A percentile compares a stretch with the other conserved stretches of the same genome.
phyloP scores from a whole-genome alignment of 768 basidiomycete species.

The Boletus vermiculosoides region DNA sequence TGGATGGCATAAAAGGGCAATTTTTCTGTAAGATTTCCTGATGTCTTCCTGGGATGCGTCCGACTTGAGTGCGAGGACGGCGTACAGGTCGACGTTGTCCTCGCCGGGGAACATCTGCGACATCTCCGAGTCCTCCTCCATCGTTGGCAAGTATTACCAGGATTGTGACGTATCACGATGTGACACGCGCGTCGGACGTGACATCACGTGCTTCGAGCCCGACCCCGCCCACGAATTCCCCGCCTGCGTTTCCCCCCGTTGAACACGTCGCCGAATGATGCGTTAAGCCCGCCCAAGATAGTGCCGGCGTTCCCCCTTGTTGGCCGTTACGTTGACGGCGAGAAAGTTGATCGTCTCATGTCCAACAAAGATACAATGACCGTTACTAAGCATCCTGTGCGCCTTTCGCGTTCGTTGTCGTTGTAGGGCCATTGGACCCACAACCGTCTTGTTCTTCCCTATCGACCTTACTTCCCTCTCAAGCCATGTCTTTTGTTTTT shows the following conservation, averaged over 20 bases:
- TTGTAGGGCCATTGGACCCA: not conserved
- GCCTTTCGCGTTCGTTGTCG: not conserved
- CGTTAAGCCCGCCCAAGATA: not conserved
- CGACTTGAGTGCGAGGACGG: conserved; percentile 56
- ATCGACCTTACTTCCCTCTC: conserved; percentile 3
- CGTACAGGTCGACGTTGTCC: conserved; percentile 75
- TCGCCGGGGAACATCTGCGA: conserved; percentile 74
- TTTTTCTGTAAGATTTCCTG: conserved; percentile 79
- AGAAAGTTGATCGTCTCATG: not conserved
- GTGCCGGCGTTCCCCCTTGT: not conserved
- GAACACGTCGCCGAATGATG: not conserved
- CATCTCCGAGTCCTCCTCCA: conserved; percentile 71
- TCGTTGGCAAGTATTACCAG: conserved; percentile 27
- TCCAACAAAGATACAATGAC: conserved; percentile 5
- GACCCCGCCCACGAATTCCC: not conserved
- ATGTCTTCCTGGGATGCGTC: conserved; percentile 65
- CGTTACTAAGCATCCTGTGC: not conserved
- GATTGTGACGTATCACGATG: not conserved
- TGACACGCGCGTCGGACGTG: conserved; percentile 7
- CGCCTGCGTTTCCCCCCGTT: not conserved
- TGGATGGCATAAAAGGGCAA: conserved; percentile 82
- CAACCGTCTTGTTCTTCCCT: conserved; percentile 5
- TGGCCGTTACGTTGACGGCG: no score
- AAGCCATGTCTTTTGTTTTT: not conserved
- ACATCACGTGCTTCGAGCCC: conserved; percentile 3